phyloP scores from a whole-genome alignment of 306 rosid species.

The Lotus japonicus region DNA sequence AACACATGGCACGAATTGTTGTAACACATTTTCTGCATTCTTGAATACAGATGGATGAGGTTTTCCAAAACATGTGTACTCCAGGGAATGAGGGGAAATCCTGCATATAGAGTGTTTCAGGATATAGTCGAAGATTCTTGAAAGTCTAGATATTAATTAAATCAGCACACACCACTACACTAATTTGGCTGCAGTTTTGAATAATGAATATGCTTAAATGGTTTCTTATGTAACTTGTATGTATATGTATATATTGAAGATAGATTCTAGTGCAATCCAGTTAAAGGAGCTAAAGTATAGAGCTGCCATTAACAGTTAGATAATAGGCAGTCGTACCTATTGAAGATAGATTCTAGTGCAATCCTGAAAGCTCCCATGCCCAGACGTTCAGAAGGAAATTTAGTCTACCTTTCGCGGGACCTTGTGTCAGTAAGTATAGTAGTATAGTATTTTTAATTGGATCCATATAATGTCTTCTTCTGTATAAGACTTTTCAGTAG shows the following conservation, averaged over 20 bases:
- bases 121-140: neutral
- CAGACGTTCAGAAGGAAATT: constrained; percentile 88
- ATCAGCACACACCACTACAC: neutral
- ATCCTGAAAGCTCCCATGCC: constrained; percentile 98
- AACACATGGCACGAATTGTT: constrained; percentile 34
- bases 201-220: neutral
- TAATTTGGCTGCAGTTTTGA: constrained; percentile 2
- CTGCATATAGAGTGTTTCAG: constrained; percentile 36
- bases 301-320: neutral
- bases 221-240: neutral
- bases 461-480: constrained; percentile 6
- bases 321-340: constrained; percentile 41
- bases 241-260: neutral
- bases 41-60: constrained; percentile 78
- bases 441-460: constrained; percentile 7
- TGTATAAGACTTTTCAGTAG: constrained; percentile 10
- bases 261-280: no score
- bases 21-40: constrained; percentile 67
- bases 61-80: constrained; percentile 72
- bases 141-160: neutral
- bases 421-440: constrained; percentile 42
- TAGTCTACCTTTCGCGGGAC: constrained; percentile 62
- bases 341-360: constrained; percentile 84
- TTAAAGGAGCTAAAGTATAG: constrained; percentile 2
- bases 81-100: constrained; percentile 47